Percentiles rank a stretch among this genome's conserved stretches.
Conservation (phyloP, 768 basidiomycete species). For the Russula ochroleuca region DNA sequence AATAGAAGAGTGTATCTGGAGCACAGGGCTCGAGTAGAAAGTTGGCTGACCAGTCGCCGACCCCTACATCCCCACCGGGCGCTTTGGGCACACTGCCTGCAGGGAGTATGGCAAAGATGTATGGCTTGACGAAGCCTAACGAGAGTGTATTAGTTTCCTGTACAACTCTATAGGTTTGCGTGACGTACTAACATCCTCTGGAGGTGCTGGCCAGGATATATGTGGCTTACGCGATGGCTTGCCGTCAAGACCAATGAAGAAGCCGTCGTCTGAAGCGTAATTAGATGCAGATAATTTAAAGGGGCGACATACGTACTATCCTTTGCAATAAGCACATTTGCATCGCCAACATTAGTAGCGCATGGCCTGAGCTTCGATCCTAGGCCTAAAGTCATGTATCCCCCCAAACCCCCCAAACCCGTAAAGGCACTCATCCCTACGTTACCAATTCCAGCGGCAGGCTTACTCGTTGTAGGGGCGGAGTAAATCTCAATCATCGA, state of each 20-base stretch:
- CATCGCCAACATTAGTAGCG: constrained; percentile 50
- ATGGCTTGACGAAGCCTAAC: constrained; percentile 69
- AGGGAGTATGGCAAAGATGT: constrained; percentile 71
- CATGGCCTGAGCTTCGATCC: constrained; percentile 70
- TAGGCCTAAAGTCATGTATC: constrained; percentile 81
- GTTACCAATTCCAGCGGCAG: constrained; percentile 42
- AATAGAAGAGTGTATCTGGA: constrained; percentile 70
- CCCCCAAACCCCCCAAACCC: constrained; percentile 70
- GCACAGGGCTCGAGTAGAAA: constrained; percentile 51
- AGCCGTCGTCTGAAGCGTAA: constrained; percentile 52
- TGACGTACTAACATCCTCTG: constrained; percentile 67
- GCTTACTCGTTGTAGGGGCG: constrained; percentile 35
- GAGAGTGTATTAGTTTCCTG: constrained; percentile 12
- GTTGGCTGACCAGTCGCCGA: constrained; percentile 35
- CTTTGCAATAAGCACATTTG: constrained; percentile 67
- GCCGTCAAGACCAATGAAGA: constrained; percentile 59
- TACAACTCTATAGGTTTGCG: background rate
- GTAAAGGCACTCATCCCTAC: constrained; percentile 72
- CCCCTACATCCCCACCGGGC: constrained; percentile 26
- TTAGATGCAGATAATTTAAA: constrained; percentile 1
- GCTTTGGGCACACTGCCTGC: constrained; percentile 51
- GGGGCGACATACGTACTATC: constrained; percentile 56
- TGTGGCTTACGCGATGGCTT: constrained; percentile 45
- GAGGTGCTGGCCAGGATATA: constrained; percentile 74
- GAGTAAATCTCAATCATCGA: constrained; percentile 49